Evolutionary conservation across 139 green algal genomes (phyloP).

Genomic region (Closterium sp.): DNA sequence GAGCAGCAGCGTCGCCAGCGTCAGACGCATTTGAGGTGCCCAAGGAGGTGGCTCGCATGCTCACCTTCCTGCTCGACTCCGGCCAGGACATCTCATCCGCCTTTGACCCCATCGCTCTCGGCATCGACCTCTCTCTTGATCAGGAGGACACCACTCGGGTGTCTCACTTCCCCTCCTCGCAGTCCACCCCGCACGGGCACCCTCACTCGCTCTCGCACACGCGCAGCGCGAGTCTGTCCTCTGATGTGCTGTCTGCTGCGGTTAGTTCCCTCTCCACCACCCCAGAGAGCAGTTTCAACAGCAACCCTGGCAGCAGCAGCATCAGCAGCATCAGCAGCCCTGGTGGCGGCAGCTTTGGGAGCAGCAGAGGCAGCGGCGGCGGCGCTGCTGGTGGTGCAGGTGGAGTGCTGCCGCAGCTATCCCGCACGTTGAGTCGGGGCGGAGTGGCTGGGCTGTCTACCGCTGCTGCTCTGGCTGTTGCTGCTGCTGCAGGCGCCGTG

Average conservation of each 20-base stretch:
- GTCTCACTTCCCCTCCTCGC: background rate
- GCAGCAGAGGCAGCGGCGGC: background rate
- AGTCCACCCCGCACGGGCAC: background rate
- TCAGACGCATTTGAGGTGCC: background rate
- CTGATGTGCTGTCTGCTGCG: background rate
- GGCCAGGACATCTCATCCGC: background rate
- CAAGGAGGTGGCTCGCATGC: slow-evolving; percentile 16
- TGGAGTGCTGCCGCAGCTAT: background rate
- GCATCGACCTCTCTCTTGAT: slow-evolving; percentile 1
- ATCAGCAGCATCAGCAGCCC: background rate
- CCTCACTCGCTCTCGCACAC: background rate
- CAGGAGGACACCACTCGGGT: background rate
- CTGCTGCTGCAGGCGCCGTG: background rate
- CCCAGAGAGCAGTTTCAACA: background rate
- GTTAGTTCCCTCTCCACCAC: background rate
- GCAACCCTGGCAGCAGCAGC: background rate
- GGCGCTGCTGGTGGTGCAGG: background rate
- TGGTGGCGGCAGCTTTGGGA: background rate
- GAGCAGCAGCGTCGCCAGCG: background rate
- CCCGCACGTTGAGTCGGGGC: background rate
- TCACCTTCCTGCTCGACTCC: slow-evolving; percentile 9
- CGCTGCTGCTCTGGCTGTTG: background rate
- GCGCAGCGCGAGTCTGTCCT: background rate
- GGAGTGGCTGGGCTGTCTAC: background rate
- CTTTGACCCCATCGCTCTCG: background rate